Conservation (phyloP, 164 flowering plant species). For the Chimonanthus praecox region DNA sequence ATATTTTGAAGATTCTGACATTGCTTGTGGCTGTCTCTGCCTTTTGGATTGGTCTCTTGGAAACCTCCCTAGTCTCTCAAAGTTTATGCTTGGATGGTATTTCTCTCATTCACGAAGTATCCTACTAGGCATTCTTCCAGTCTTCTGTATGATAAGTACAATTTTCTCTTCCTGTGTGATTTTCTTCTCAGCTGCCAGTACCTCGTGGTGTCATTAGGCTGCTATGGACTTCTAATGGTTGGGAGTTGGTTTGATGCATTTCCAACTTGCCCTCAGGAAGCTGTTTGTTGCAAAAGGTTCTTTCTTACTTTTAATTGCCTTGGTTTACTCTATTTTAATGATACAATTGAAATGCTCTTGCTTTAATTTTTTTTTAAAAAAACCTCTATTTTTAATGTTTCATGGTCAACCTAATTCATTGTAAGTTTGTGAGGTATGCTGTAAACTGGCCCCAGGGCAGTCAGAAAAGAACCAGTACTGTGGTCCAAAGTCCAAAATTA, state of each 20-base stretch:
- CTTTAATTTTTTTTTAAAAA: too few species aligned
- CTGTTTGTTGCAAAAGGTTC: constrained; percentile 74
- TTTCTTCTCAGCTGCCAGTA: constrained; percentile 65
- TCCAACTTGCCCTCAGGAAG: constrained; percentile 69
- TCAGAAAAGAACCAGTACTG: too few species aligned
- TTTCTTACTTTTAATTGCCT: neutral
- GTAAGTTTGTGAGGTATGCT: too few species aligned
- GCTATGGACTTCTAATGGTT: constrained; percentile 94
- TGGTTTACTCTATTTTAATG: too few species aligned
- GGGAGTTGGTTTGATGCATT: constrained; percentile 47
- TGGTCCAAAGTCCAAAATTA: too few species aligned
- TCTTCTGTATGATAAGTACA: neutral
- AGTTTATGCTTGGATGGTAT: constrained; percentile 80
- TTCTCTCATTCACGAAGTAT: constrained; percentile 4
- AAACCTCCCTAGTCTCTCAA: constrained; percentile 48
- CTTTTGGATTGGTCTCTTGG: constrained; percentile 71
- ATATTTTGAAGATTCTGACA: constrained; percentile 65
- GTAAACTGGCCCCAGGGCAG: too few species aligned
- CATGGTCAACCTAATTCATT: too few species aligned
- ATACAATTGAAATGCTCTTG: too few species aligned
- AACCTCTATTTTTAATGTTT: too few species aligned
- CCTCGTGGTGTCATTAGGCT: constrained; percentile 67
- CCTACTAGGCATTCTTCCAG: neutral
- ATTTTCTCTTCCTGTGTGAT: neutral
- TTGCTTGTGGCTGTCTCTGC: constrained; percentile 60